These are phyloP conservation scores for Mercurialis annua DNA, from an alignment of 345 rosid species.

Conservation along the genomic window DNA sequence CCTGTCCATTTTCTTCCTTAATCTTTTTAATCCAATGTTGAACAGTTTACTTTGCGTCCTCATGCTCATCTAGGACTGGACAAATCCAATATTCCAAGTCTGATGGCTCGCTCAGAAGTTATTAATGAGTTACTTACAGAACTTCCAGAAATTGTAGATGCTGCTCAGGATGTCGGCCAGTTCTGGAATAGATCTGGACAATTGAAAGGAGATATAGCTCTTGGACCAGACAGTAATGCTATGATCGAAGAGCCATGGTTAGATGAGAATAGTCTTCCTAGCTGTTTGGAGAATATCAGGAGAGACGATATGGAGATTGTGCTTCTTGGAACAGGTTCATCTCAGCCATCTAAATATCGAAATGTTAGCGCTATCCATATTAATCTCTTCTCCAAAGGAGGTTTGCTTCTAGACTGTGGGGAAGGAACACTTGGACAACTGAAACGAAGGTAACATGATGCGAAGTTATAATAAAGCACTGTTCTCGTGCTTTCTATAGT, in stretches of 20 bases:
- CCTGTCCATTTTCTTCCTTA: not conserved
- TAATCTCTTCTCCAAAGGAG: conserved; percentile 72
- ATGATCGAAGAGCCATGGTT: conserved; percentile 79
- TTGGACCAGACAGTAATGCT: conserved; percentile 24
- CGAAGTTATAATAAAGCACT: not conserved
- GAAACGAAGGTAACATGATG: conserved; percentile 62
- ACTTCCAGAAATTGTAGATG: conserved; percentile 68
- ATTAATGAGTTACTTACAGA: conserved; percentile 60
- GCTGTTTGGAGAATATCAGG: conserved; percentile 66
- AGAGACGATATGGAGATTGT: conserved; percentile 90
- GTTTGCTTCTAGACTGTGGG: conserved; percentile 85
- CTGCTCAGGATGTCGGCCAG: conserved; percentile 46
- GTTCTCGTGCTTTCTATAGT: not conserved
- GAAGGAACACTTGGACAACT: conserved; percentile 96
- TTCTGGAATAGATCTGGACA: conserved; percentile 46
- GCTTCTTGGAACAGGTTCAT: conserved; percentile 91
- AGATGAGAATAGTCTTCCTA: conserved; percentile 51
- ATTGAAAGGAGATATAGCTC: conserved; percentile 19
- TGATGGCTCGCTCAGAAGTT: conserved; percentile 39
- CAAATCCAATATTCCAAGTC: conserved; percentile 61
- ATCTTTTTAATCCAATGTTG: conserved; percentile 1
- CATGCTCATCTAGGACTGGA: conserved; percentile 71
- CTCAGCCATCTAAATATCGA: conserved; percentile 96
- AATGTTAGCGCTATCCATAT: conserved; percentile 75
- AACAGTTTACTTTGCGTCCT: conserved; percentile 91